Percentiles rank a stretch among this genome's conserved stretches.
phyloP scores from a whole-genome alignment of 768 basidiomycete species.

The Coprinopsis marcescibilis region DNA sequence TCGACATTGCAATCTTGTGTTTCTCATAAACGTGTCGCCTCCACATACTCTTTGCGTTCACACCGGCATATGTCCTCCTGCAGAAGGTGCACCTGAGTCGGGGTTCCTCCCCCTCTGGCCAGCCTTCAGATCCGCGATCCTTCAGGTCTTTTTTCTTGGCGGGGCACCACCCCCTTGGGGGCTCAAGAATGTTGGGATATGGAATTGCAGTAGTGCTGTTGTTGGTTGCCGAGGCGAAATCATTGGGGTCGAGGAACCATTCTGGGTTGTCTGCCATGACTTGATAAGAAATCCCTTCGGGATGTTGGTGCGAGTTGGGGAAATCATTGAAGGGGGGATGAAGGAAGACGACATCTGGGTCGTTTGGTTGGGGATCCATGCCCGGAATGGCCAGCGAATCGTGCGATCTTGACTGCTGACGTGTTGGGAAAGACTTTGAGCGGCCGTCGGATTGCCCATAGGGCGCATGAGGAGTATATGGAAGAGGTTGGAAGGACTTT shows the following conservation, averaged over 20 bases:
- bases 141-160: slow-evolving; percentile 78
- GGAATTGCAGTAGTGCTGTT: slow-evolving; percentile 49
- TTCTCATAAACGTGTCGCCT: slow-evolving; percentile 84
- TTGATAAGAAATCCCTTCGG: slow-evolving; percentile 66
- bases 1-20: slow-evolving; percentile 87
- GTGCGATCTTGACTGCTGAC: slow-evolving; percentile 27
- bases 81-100: slow-evolving; percentile 81
- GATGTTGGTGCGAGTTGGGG: slow-evolving; percentile 52
- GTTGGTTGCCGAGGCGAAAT: slow-evolving; percentile 49
- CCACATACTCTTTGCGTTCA: slow-evolving; percentile 92
- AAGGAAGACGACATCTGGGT: slow-evolving; percentile 62
- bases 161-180: slow-evolving; percentile 82
- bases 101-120: slow-evolving; percentile 80
- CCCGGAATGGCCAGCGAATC: slow-evolving; percentile 42
- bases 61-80: slow-evolving; percentile 75
- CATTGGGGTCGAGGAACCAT: slow-evolving; percentile 71
- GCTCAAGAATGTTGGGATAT: slow-evolving; percentile 75
- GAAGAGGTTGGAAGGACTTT: slow-evolving; percentile 59
- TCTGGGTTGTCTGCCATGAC: slow-evolving; percentile 70
- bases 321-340: slow-evolving; percentile 69
- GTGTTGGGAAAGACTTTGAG: slow-evolving; percentile 20
- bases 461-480: slow-evolving; percentile 43
- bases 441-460: slow-evolving; percentile 17
- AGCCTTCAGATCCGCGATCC: slow-evolving; percentile 60
- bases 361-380: slow-evolving; percentile 66